A percentile compares a stretch with the other conserved stretches of the same genome.
Conservation (phyloP, 352 stramenopile genomes). For the Phytophthora parvispora region DNA sequence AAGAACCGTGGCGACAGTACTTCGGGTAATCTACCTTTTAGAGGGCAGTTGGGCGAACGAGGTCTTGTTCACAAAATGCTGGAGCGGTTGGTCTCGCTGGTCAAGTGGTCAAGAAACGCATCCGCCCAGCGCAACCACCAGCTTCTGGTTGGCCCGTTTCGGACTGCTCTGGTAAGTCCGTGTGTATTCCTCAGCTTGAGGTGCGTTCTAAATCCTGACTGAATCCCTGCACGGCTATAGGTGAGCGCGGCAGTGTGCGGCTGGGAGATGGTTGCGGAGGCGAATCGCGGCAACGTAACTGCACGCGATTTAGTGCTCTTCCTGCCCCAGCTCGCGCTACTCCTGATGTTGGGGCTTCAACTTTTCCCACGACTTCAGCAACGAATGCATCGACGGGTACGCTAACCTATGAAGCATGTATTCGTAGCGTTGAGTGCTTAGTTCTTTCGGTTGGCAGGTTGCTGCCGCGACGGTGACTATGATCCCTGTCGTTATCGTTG, state of each 20-base stretch:
- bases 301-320: not conserved
- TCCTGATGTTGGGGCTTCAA: not conserved
- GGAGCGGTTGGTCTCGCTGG: not conserved
- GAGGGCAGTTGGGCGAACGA: not conserved
- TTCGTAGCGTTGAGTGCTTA: no score
- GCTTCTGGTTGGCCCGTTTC: not conserved
- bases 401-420: no score
- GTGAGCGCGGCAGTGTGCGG: not conserved
- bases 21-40: no score
- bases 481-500: slow-evolving; percentile 4
- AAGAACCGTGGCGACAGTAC: not conserved
- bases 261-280: not conserved
- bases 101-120: not conserved
- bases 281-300: not conserved
- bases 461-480: not conserved
- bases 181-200: no score
- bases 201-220: not conserved
- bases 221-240: not conserved
- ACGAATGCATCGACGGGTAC: not conserved
- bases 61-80: not conserved
- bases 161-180: not conserved
- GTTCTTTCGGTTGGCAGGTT: slow-evolving; percentile 1
- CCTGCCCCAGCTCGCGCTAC: not conserved
- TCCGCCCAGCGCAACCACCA: not conserved
- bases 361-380: not conserved